Evolutionary conservation across 768 basidiomycete species (phyloP).

Genomic region (Tricholoma terreum): DNA sequence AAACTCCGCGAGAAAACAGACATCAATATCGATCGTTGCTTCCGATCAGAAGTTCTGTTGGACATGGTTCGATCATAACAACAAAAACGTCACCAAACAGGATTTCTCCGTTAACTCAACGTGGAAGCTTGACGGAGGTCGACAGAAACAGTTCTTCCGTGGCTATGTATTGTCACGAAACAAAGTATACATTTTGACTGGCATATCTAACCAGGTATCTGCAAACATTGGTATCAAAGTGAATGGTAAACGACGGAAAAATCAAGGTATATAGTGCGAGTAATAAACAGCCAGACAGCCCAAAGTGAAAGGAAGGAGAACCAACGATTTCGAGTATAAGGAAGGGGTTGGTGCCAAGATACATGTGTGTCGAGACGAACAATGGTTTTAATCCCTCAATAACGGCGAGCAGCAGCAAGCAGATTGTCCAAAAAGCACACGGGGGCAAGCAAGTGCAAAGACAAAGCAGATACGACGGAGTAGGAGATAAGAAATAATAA

Average conservation of each 20-base stretch:
- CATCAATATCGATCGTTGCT: slow-evolving; percentile 15
- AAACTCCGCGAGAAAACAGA: not conserved
- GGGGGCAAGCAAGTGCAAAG: not conserved
- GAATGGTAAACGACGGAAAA: slow-evolving; percentile 8
- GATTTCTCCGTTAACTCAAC: slow-evolving; percentile 13
- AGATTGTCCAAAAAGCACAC: not conserved
- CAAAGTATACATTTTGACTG: slow-evolving; percentile 4
- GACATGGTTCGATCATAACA: slow-evolving; percentile 26
- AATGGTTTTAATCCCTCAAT: slow-evolving; percentile 7
- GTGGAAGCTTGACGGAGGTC: slow-evolving; percentile 8
- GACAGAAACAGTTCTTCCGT: not conserved
- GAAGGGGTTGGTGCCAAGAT: slow-evolving; percentile 32
- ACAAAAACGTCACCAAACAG: slow-evolving; percentile 12
- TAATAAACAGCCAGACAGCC: not conserved
- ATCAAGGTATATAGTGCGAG: slow-evolving; percentile 17
- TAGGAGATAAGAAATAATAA: slow-evolving; percentile 8
- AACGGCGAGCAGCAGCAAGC: slow-evolving; percentile 5
- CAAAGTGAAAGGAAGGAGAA: slow-evolving; percentile 2
- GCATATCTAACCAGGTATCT: not conserved
- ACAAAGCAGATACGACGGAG: not conserved
- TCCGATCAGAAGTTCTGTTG: slow-evolving; percentile 45
- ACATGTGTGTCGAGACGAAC: slow-evolving; percentile 18
- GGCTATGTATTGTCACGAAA: not conserved
- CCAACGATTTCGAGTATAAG: slow-evolving; percentile 16
- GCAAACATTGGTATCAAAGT: slow-evolving; percentile 10